phyloP scores from a whole-genome alignment of 2,329 filamentous ascomycete genomes.

The Penicillium decumbens region DNA sequence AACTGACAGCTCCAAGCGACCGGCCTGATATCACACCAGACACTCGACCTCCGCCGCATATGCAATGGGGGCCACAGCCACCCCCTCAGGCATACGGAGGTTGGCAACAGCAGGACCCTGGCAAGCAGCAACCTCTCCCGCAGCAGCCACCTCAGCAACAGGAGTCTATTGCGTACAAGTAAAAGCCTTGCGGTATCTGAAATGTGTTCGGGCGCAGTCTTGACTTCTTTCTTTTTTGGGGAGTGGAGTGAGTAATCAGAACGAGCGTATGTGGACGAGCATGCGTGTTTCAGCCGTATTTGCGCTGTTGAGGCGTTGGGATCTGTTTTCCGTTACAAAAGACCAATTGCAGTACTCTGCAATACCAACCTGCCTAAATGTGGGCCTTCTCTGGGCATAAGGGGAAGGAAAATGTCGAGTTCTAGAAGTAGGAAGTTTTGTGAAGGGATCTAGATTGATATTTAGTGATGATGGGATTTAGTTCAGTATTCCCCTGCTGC shows the following conservation, averaged over 20 bases:
- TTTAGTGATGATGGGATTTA: background rate
- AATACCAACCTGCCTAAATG: background rate
- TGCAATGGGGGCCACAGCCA: constrained; percentile 21
- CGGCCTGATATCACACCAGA: constrained; percentile 38
- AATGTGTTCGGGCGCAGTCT: background rate
- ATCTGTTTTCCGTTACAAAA: background rate
- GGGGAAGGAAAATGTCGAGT: background rate
- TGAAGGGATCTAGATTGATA: too few relatives aligned
- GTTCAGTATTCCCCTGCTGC: background rate
- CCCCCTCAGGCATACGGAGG: constrained; percentile 20
- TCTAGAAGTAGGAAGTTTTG: background rate
- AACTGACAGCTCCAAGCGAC: constrained; percentile 23
- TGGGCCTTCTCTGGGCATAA: background rate
- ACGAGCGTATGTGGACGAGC: background rate
- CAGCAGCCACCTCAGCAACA: constrained; percentile 14
- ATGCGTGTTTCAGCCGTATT: background rate
- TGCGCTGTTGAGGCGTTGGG: background rate
- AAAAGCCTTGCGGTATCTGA: background rate
- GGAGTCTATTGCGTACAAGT: constrained; percentile 24
- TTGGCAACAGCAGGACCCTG: constrained; percentile 3
- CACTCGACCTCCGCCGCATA: constrained; percentile 31
- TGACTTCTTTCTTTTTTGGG: background rate
- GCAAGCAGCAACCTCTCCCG: constrained; percentile 5
- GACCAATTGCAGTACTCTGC: background rate
- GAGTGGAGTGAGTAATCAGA: background rate